Evolutionary conservation across 1,139 yeast genomes (phyloP).

Genomic region (Magnusiomyces paraingens): DNA sequence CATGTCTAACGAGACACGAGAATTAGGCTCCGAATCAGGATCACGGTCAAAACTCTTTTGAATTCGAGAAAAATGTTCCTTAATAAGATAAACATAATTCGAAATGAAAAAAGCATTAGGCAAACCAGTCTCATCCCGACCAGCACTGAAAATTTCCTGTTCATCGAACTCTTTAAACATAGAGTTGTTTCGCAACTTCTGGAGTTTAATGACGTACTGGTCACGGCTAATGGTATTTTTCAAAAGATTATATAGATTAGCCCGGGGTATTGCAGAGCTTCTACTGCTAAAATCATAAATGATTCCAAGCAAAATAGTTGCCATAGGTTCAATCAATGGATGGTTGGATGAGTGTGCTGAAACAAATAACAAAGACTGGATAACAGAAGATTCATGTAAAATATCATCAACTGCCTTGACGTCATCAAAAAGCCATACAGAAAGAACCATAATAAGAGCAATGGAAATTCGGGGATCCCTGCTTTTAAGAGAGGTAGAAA

Average conservation of each 20-base stretch:
- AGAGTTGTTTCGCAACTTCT: slow-evolving; percentile 59
- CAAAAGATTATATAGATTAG: slow-evolving; percentile 56
- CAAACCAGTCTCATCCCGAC: slow-evolving; percentile 74
- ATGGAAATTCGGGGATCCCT: slow-evolving; percentile 72
- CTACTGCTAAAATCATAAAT: slow-evolving; percentile 75
- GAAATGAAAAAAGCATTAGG: slow-evolving; percentile 75
- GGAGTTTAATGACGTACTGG: slow-evolving; percentile 65
- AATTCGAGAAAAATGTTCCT: slow-evolving; percentile 64
- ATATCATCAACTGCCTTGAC: slow-evolving; percentile 70
- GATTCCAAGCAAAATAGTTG: slow-evolving; percentile 65
- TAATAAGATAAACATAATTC: slow-evolving; percentile 56
- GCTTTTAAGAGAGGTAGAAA: slow-evolving; percentile 57
- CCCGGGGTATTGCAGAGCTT: slow-evolving; percentile 63
- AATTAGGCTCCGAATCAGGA: slow-evolving; percentile 65
- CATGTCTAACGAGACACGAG: slow-evolving; percentile 59
- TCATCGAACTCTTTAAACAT: slow-evolving; percentile 51
- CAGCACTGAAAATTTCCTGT: slow-evolving; percentile 36
- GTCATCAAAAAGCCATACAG: slow-evolving; percentile 76
- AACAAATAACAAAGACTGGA: slow-evolving; percentile 63
- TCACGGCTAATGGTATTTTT: slow-evolving; percentile 73
- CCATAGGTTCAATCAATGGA: slow-evolving; percentile 66
- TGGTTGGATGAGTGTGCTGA: slow-evolving; percentile 55
- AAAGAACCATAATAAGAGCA: slow-evolving; percentile 70
- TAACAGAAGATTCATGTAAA: slow-evolving; percentile 55
- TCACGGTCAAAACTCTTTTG: slow-evolving; percentile 66